These are phyloP conservation scores for Auricularia sp. DNA, from an alignment of 768 basidiomycete species.

Conservation along the genomic window DNA sequence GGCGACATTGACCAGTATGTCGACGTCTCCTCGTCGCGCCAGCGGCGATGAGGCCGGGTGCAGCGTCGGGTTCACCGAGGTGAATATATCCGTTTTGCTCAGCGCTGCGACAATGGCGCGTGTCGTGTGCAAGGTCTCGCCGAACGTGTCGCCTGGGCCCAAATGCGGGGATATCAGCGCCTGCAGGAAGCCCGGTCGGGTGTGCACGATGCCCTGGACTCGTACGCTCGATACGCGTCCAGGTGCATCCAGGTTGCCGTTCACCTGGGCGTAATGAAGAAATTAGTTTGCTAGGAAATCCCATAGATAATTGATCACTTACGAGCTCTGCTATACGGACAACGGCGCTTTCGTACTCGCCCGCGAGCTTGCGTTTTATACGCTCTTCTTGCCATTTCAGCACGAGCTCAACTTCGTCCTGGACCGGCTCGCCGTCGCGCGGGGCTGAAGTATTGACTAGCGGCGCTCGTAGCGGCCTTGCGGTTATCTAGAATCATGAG, in stretches of 20 bases:
- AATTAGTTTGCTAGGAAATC: neutral
- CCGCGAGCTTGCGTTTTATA: constrained; percentile 52
- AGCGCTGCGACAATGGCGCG: constrained; percentile 56
- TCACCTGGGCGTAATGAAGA: constrained; percentile 35
- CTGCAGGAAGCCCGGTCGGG: constrained; percentile 72
- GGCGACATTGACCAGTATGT: constrained; percentile 63
- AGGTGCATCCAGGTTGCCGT: constrained; percentile 53
- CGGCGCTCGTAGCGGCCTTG: constrained; percentile 34
- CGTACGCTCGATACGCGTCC: constrained; percentile 67
- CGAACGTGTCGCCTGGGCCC: constrained; percentile 34
- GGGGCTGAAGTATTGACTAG: constrained; percentile 44
- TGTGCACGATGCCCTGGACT: constrained; percentile 64
- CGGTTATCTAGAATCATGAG: constrained; percentile 6
- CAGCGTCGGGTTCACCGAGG: constrained; percentile 48
- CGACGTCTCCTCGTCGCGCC: constrained; percentile 53
- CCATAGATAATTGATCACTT: constrained; percentile 14
- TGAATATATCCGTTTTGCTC: constrained; percentile 68
- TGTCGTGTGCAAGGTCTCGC: constrained; percentile 59
- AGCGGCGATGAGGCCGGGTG: constrained; percentile 45
- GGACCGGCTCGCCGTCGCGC: constrained; percentile 45
- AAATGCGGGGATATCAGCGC: constrained; percentile 65
- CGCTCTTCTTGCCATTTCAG: constrained; percentile 67
- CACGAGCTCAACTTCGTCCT: constrained; percentile 42
- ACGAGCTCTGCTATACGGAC: constrained; percentile 56
- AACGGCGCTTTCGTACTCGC: constrained; percentile 68